Base-by-base conservation (phyloP, 352 stramenopile species). In the Globisporangium splendens region DNA sequence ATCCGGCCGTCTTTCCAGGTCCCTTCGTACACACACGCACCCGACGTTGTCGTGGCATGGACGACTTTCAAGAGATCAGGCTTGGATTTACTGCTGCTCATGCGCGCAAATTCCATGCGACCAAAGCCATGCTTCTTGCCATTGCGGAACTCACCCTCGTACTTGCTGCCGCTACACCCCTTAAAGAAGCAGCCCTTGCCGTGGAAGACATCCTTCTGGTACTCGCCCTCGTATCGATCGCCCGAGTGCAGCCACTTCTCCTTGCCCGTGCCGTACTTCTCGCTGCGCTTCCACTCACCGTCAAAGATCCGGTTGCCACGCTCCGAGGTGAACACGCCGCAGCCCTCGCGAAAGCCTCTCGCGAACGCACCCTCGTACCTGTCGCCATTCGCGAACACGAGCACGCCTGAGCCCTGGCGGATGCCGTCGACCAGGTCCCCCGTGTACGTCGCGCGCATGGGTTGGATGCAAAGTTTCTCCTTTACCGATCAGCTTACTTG, bases 201-300 rank as follows among this genome's bases (percentile, higher is more conserved):
- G 35, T 91, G 73, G 28, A 84, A 86, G 3, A 50, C 56, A 39
- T 86, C 81, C 35, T 76, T 64, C 13, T 75, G 48, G 55, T 82
- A 91, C 54, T 83, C 73, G 35, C 81, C 79, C 63, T 89, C 79
- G 60, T 91, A 91, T 14, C 73, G 63, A 43, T 89, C 75, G 10
- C 76, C 76, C 15, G 46, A 83, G 12, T 21, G 39, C n/a, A 74
- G 24, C 75, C 79, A 91, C 22, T 56, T 56, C 56, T 89, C 79
- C 54, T 83, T 88, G 6, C 81, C 81, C 0, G 56, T 10, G 20
- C 81, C 81, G 53, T 88, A 67, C n/a, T 69, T 72, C 46, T 79
- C 64, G 28, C 81, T 81, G 18, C 74, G 70, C 12, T 42, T 24
- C 81, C 81, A 91, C n/a, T 86, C 65, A 8, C 81, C 81, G 0